Percentiles rank a stretch among this genome's conserved stretches.
Evolutionary conservation across 1,139 yeast species (phyloP).

Genomic region (Saccharomyces hybrid): DNA sequence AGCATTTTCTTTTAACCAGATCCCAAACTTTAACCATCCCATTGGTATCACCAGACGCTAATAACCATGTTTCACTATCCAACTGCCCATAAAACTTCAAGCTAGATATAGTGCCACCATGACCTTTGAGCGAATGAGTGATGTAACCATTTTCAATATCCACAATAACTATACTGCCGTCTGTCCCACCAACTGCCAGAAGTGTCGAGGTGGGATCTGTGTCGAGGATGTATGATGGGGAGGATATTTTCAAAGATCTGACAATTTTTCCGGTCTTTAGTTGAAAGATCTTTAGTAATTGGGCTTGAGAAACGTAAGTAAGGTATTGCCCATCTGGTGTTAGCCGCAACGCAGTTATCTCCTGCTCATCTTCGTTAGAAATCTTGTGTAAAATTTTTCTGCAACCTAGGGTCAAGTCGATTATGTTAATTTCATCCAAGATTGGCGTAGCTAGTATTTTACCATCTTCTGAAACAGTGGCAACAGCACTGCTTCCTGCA

Average conservation of each 20-base stretch:
- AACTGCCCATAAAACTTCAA: slow-evolving; percentile 66
- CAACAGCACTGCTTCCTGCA: slow-evolving; percentile 69
- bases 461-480: slow-evolving; percentile 61
- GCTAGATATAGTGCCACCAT: slow-evolving; percentile 85
- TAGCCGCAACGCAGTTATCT: slow-evolving; percentile 62
- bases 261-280: slow-evolving; percentile 38
- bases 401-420: too few species aligned
- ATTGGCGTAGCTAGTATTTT: slow-evolving; percentile 71
- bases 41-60: slow-evolving; percentile 86
- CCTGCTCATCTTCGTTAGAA: slow-evolving; percentile 77
- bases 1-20: slow-evolving; percentile 66
- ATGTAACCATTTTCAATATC: slow-evolving; percentile 82
- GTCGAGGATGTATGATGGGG: slow-evolving; percentile 76
- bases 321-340: slow-evolving; percentile 69
- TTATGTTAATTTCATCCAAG: slow-evolving; percentile 62
- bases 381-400: slow-evolving; percentile 53
- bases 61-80: slow-evolving; percentile 64
- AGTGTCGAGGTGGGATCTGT: slow-evolving; percentile 80
- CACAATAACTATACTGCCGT: slow-evolving; percentile 87
- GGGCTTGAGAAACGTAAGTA: slow-evolving; percentile 76
- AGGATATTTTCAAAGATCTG: slow-evolving; percentile 52
- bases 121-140: slow-evolving; percentile 90
- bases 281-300: slow-evolving; percentile 61
- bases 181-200: slow-evolving; percentile 92
- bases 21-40: slow-evolving; percentile 88